Evolutionary conservation across 2,329 filamentous ascomycete genomes (phyloP).

Genomic region (Pyrenochaeta sp.): DNA sequence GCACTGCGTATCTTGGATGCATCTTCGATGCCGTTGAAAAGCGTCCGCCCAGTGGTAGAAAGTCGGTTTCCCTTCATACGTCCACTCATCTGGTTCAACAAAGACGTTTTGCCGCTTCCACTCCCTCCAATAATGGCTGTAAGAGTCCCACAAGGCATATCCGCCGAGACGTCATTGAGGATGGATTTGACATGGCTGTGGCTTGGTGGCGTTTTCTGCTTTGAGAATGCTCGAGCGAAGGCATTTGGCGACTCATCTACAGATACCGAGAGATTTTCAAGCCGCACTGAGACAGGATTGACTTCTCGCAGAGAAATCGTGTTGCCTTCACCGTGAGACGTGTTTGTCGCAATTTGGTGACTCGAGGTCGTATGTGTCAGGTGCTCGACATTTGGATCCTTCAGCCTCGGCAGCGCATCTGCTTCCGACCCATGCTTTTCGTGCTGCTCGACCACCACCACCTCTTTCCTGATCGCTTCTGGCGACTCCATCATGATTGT

Average conservation of each 20-base stretch:
- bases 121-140: constrained; percentile 80
- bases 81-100: constrained; percentile 74
- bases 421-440: constrained; percentile 1
- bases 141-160: constrained; percentile 70
- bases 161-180: constrained; percentile 69
- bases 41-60: constrained; percentile 61
- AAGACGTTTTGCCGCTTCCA: constrained; percentile 70
- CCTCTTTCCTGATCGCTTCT: constrained; percentile 14
- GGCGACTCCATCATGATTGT: constrained; percentile 21
- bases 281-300: constrained; percentile 63
- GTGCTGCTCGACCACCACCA: background rate
- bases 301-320: constrained; percentile 58
- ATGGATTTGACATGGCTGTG: constrained; percentile 57
- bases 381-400: background rate
- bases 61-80: constrained; percentile 68
- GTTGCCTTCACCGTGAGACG: constrained; percentile 37
- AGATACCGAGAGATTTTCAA: constrained; percentile 63
- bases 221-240: constrained; percentile 34
- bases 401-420: constrained; percentile 3
- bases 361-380: constrained; percentile 13
- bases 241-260: constrained; percentile 65
- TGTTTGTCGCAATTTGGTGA: constrained; percentile 23
- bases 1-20: constrained; percentile 64
- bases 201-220: constrained; percentile 31
- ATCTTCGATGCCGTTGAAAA: constrained; percentile 68